These are phyloP conservation scores for Phytophthora multivora DNA, from an alignment of 352 stramenopile genomes.

Conservation along the genomic window DNA sequence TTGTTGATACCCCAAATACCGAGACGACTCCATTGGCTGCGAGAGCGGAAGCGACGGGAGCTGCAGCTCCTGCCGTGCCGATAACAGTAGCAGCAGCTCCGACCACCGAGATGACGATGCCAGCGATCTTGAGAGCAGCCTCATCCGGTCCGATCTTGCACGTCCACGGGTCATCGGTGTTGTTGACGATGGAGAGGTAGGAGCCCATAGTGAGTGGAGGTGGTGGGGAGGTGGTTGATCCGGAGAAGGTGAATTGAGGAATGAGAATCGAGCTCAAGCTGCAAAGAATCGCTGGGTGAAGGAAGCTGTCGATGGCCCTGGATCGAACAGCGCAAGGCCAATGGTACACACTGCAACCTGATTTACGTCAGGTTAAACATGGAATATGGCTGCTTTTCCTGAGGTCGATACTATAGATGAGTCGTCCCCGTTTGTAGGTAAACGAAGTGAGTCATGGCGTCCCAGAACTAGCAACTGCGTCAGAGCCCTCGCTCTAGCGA, in stretches of 20 bases:
- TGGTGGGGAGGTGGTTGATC: background rate
- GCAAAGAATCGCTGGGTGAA: background rate
- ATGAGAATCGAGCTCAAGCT: background rate
- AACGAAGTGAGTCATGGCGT: constrained; percentile 13
- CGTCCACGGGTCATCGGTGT: constrained; percentile 41
- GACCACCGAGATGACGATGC: constrained; percentile 33
- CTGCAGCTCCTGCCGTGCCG: constrained; percentile 35
- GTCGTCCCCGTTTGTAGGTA: background rate
- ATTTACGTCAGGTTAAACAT: constrained; percentile 6
- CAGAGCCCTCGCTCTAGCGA: background rate
- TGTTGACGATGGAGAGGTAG: constrained; percentile 55
- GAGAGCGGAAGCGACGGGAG: constrained; percentile 29
- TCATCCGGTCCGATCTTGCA: constrained; percentile 51
- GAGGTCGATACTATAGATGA: constrained; percentile 7
- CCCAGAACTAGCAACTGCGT: constrained; percentile 9
- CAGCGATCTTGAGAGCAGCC: constrained; percentile 45
- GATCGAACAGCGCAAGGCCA: constrained; percentile 10
- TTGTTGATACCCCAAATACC: constrained; percentile 39
- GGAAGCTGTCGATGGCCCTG: background rate
- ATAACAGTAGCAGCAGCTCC: constrained; percentile 29
- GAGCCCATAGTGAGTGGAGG: constrained; percentile 36
- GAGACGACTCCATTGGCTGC: constrained; percentile 35
- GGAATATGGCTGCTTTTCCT: background rate
- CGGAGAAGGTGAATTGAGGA: background rate
- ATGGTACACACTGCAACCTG: background rate